Base-by-base conservation (phyloP, 1,284 basidiomycete species). In the Irpex rosettiformis region DNA sequence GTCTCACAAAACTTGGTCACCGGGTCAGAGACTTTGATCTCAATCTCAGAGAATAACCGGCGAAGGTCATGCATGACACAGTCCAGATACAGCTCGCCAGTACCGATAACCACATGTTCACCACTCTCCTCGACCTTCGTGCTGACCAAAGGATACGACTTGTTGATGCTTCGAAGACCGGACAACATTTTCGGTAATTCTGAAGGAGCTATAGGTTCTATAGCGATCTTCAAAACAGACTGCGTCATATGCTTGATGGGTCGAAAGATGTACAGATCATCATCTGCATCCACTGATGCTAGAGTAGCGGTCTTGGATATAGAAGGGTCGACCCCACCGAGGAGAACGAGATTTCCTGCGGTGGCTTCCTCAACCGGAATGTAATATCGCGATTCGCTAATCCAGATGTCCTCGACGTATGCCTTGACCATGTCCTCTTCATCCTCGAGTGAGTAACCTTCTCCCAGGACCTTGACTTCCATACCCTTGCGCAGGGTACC, bases 21-120 rank as follows among this genome's bases (percentile, higher is more conserved):
- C 1, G 97, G 97, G 77, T 99, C 97, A 29, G 95, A 98, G 13
- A 99, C 95, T 77, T 99, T 98, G 80, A 99, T 98, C 81, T 99
- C 97, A 66, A 99, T 98, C 78, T 99, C 97, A 49, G 93, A 87
- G 76, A 97, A 99, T 62, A 99, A 72, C 62, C 85, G 85, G 61
- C 97, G 83, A 62, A 99, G 76, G 75, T 99, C 97, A 71, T 99
- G 96, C 87, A 99, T 86, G 48, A 98, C 91, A 64, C 91, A 97
- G 72, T 99, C 97, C 67, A 99, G 80, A 75, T 97, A 98, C 53
- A 99, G 77, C 73, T 99, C 97, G 56, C 97, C 97, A 0, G 97
- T 98, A 51, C 97, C 97, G 62, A 99, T 86, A 56, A 99, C 77
- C 58, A 99, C 92, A 73, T 99, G 97, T 72, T 99, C 97, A 28